Evolutionary conservation across 768 basidiomycete genomes (phyloP).

Genomic region (Nevesoporus exiguus): DNA sequence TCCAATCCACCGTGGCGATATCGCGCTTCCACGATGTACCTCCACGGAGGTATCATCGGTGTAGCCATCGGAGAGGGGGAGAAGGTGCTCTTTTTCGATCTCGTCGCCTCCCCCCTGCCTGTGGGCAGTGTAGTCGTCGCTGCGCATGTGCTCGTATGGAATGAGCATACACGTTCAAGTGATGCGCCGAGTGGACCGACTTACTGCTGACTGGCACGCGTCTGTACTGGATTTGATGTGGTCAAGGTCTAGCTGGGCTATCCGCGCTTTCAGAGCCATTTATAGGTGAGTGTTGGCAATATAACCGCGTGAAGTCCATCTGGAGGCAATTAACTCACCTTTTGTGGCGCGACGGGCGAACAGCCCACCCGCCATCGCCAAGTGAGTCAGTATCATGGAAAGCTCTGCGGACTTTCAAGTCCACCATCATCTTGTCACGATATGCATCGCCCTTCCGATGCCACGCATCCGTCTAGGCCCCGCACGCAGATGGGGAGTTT

Average conservation of each 20-base stretch:
- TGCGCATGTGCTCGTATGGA: slow-evolving; percentile 15
- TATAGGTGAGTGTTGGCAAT: slow-evolving; percentile 4
- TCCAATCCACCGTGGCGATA: slow-evolving; percentile 9
- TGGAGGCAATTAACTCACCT: not conserved
- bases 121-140: slow-evolving; percentile 9
- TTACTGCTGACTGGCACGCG: not conserved
- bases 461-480: not conserved
- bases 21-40: not conserved
- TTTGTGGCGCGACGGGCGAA: not conserved
- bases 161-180: not conserved
- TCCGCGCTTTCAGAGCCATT: not conserved
- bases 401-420: not conserved
- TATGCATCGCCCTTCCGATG: not conserved
- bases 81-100: slow-evolving; percentile 16
- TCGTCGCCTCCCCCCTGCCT: slow-evolving; percentile 10
- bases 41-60: not conserved
- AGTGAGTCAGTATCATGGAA: not conserved
- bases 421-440: not conserved
- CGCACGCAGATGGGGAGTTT: not conserved
- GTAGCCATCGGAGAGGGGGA: slow-evolving; percentile 6
- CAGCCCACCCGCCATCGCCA: not conserved
- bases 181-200: not conserved
- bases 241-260: not conserved
- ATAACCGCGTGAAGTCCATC: not conserved
- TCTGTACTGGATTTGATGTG: not conserved